Percentiles rank a stretch among this genome's conserved stretches.
Conservation (phyloP, 2,329 filamentous ascomycete genomes). For the Neofusicoccum laricinum region DNA sequence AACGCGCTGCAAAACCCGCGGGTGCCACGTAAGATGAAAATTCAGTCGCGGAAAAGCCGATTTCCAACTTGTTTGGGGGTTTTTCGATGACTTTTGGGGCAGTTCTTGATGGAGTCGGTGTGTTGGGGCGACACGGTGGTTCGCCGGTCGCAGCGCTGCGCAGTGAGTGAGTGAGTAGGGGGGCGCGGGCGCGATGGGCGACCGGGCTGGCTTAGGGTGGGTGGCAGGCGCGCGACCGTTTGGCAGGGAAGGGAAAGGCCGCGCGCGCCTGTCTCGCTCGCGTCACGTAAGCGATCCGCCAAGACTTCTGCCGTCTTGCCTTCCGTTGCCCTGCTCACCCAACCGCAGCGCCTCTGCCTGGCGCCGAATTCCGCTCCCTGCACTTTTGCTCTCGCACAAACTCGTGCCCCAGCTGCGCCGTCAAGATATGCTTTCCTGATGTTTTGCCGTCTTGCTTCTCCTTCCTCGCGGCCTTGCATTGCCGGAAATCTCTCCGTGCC, state of each 20-base stretch:
- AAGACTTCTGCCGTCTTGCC: background rate
- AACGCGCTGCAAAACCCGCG: constrained; percentile 7
- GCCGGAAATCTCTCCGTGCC: background rate
- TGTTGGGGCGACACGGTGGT: constrained; percentile 13
- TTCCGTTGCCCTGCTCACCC: background rate
- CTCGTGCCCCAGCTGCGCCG: too few relatives aligned
- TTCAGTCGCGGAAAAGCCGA: background rate
- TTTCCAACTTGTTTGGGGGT: constrained; percentile 2
- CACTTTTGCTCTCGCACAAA: too few relatives aligned
- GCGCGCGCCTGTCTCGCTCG: background rate
- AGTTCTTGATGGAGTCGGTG: constrained; percentile 16
- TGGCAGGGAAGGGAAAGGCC: background rate
- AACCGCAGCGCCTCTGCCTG: too few relatives aligned
- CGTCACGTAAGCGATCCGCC: constrained; percentile 12
- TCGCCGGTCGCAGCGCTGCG: constrained; percentile 9
- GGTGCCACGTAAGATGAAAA: background rate
- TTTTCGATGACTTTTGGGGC: constrained; percentile 14
- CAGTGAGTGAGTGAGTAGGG: constrained; percentile 10
- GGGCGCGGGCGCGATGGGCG: background rate
- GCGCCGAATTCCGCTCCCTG: too few relatives aligned
- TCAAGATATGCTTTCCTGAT: background rate
- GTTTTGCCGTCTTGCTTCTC: background rate
- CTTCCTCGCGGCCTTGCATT: background rate
- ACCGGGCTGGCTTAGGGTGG: constrained; percentile 3
- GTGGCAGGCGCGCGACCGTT: background rate